Conservation (phyloP, 2,329 filamentous ascomycete species). For the Cercospora canescens region DNA sequence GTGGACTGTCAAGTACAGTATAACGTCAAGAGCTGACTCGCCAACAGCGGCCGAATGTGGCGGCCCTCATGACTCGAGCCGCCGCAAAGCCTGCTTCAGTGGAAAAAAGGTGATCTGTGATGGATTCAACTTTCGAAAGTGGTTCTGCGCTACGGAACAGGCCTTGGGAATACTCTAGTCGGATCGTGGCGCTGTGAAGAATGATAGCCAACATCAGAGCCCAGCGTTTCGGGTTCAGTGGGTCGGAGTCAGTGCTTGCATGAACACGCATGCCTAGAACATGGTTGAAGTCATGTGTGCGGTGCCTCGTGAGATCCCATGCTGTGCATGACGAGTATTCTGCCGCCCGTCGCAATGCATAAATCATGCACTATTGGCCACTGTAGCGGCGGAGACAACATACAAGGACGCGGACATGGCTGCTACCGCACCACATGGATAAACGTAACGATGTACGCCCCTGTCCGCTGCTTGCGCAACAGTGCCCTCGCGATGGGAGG, state of each 20-base stretch:
- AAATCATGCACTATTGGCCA: not conserved
- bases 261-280: not conserved
- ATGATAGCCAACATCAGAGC: not conserved
- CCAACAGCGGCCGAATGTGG: not conserved
- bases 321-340: not conserved
- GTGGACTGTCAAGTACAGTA: no score
- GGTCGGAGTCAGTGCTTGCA: not conserved
- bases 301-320: not conserved
- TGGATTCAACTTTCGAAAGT: not conserved
- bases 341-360: not conserved
- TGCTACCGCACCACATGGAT: no score
- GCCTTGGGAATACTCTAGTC: not conserved
- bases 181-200: not conserved
- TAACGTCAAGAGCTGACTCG: not conserved
- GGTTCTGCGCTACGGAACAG: not conserved
- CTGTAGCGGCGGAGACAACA: no score
- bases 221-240: not conserved
- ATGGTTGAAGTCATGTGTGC: not conserved
- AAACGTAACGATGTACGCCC: no score
- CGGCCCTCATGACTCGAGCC: not conserved
- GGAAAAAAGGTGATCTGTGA: not conserved
- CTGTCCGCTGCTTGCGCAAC: no score
- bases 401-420: no score
- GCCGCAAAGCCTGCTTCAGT: no score
- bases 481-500: no score